Percentiles rank a stretch among this genome's conserved stretches.
These are phyloP conservation scores for Xylaria grammica DNA, from an alignment of 495 filamentous ascomycete species.

Conservation along the genomic window DNA sequence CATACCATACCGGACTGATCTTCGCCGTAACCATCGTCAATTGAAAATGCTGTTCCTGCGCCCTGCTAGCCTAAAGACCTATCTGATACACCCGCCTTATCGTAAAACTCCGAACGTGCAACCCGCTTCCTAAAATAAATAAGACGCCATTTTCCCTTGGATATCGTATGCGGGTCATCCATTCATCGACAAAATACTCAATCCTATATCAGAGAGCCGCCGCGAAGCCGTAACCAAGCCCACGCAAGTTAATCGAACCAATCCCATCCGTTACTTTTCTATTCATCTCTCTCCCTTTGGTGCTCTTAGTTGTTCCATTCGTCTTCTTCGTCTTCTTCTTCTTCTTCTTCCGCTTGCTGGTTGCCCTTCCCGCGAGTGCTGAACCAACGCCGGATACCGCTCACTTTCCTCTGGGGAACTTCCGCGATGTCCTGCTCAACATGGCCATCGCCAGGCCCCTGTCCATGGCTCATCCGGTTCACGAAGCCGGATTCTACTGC, in stretches of 20 bases:
- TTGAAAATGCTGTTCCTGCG: constrained; percentile 9
- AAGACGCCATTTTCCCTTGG: background rate
- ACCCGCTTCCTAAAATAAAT: background rate
- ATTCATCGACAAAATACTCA: background rate
- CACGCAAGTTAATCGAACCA: background rate
- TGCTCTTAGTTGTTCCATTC: background rate
- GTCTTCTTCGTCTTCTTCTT: background rate
- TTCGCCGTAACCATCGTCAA: too few relatives aligned
- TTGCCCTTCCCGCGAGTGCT: background rate
- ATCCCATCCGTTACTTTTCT: background rate
- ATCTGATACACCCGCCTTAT: background rate
- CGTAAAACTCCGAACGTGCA: background rate
- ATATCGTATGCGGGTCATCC: constrained; percentile 2
- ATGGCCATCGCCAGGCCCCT: background rate
- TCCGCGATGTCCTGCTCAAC: constrained; percentile 1
- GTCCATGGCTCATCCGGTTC: background rate
- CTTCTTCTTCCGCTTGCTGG: constrained; percentile 2
- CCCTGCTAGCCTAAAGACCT: constrained; percentile 3
- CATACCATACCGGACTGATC: too few relatives aligned
- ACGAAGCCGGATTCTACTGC: background rate
- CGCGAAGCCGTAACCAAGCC: background rate
- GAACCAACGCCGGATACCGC: constrained; percentile 10
- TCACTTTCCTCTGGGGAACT: constrained; percentile 9
- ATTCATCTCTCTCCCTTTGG: background rate
- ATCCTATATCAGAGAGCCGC: background rate